A percentile compares a stretch with the other conserved stretches of the same genome.
Conservation (phyloP, 2,329 filamentous ascomycete species). For the Zymoseptoria ardabiliae region DNA sequence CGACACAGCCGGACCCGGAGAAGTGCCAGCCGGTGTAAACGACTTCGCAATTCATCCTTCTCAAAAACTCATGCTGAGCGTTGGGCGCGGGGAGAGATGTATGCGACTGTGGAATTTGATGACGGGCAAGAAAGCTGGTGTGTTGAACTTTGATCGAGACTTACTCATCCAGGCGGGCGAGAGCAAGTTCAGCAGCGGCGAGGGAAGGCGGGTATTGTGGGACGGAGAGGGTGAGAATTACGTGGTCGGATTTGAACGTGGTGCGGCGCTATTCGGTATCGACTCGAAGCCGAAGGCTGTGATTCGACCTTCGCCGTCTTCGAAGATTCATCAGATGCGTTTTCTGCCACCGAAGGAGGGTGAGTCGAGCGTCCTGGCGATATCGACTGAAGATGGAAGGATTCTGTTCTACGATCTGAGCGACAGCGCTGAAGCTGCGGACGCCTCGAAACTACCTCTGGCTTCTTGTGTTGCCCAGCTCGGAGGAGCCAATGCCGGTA, state of each 20-base stretch:
- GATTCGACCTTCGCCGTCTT: slow-evolving; percentile 58
- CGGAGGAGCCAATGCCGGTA: slow-evolving; percentile 58
- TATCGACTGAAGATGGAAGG: slow-evolving; percentile 85
- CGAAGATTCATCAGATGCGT: slow-evolving; percentile 75
- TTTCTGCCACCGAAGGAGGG: slow-evolving; percentile 55
- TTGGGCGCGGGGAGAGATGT: slow-evolving; percentile 79
- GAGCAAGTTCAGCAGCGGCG: slow-evolving; percentile 67
- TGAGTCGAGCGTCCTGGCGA: slow-evolving; percentile 49
- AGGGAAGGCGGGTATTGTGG: slow-evolving; percentile 79
- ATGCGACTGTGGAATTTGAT: slow-evolving; percentile 97
- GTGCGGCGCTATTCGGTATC: slow-evolving; percentile 77
- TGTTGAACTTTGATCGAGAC: slow-evolving; percentile 72
- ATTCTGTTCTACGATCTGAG: slow-evolving; percentile 72
- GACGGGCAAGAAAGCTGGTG: slow-evolving; percentile 90
- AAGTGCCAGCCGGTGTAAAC: slow-evolving; percentile 80
- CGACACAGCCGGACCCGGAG: slow-evolving; percentile 77
- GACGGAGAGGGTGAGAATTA: slow-evolving; percentile 71
- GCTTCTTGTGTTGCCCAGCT: slow-evolving; percentile 61
- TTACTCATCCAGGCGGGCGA: slow-evolving; percentile 71
- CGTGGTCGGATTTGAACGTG: slow-evolving; percentile 80
- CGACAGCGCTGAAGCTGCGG: slow-evolving; percentile 13
- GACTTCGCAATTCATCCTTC: slow-evolving; percentile 93
- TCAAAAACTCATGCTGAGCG: slow-evolving; percentile 92
- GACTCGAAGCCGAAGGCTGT: slow-evolving; percentile 75
- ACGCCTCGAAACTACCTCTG: slow-evolving; percentile 24